Percentiles rank a stretch among this genome's conserved stretches.
These are phyloP conservation scores for Panellus pusillus DNA, from an alignment of 768 basidiomycete genomes.

Conservation along the genomic window DNA sequence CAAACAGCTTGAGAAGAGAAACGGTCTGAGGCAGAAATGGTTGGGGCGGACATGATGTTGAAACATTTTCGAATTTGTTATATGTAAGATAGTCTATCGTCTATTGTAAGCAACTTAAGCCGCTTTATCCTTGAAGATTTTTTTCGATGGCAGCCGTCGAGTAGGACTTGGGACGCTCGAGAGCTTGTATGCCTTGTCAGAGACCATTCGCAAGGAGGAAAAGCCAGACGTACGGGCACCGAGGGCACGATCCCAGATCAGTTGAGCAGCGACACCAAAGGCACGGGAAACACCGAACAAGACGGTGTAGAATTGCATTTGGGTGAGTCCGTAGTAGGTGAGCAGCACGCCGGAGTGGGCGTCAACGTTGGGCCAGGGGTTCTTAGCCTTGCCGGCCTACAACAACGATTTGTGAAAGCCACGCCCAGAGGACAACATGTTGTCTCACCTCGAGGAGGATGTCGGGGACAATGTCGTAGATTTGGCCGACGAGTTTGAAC, in stretches of 20 bases:
- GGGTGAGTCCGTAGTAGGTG: slow-evolving; percentile 80
- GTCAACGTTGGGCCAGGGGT: slow-evolving; percentile 97
- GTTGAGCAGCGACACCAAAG: slow-evolving; percentile 84
- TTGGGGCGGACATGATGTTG: slow-evolving; percentile 22
- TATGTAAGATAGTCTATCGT: slow-evolving; percentile 17
- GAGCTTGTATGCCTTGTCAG: slow-evolving; percentile 41
- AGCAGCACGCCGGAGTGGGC: slow-evolving; percentile 92
- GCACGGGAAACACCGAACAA: slow-evolving; percentile 96
- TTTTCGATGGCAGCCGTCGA: slow-evolving; percentile 77
- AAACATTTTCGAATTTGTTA: slow-evolving; percentile 3
- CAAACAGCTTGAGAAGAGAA: slow-evolving; percentile 32
- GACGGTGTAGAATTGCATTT: slow-evolving; percentile 98
- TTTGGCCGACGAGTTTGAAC: slow-evolving; percentile 92
- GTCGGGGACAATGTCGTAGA: slow-evolving; percentile 85
- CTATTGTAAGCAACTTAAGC: slow-evolving; percentile 15
- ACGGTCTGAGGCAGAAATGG: slow-evolving; percentile 38
- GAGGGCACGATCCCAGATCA: slow-evolving; percentile 92
- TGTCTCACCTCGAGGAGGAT: slow-evolving; percentile 78
- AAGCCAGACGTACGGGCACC: slow-evolving; percentile 72
- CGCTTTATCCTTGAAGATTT: slow-evolving; percentile 68
- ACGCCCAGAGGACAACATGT: background rate
- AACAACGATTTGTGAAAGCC: background rate
- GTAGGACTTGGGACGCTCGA: slow-evolving; percentile 91
- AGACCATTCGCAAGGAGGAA: background rate
- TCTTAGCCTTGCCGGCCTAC: slow-evolving; percentile 89